These are phyloP conservation scores for Westerdykella ornata DNA, from an alignment of 2,329 filamentous ascomycete genomes.

Conservation along the genomic window DNA sequence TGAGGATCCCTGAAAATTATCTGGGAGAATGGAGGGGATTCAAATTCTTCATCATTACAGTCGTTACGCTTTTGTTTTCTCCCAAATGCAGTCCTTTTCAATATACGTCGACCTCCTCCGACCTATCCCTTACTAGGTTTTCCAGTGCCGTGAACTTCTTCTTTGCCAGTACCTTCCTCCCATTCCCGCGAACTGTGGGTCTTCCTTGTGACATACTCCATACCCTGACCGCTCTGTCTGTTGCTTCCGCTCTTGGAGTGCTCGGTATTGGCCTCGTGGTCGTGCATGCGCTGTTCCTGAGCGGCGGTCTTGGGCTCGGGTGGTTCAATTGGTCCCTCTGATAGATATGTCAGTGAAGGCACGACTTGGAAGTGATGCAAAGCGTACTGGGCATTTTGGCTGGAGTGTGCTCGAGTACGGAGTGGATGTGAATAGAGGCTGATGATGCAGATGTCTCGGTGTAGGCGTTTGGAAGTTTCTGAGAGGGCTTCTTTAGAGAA, in stretches of 20 bases:
- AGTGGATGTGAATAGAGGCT: neutral
- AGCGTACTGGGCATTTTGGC: neutral
- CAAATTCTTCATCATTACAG: too few relatives aligned
- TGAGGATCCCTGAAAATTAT: too few relatives aligned
- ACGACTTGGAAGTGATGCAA: neutral
- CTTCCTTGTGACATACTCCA: neutral
- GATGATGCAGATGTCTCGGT: neutral
- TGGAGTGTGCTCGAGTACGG: neutral
- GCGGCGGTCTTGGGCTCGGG: neutral
- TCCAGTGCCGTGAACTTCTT: neutral
- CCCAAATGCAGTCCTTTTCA: too few relatives aligned
- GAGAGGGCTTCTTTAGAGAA: neutral
- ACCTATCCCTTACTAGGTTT: too few relatives aligned
- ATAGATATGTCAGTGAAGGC: neutral
- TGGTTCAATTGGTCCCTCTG: too few relatives aligned
- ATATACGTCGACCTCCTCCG: too few relatives aligned
- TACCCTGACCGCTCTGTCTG: neutral
- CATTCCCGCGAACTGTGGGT: neutral
- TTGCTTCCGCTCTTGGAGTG: constrained; percentile 2
- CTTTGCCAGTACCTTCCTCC: neutral
- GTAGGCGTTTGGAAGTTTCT: neutral
- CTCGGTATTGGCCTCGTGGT: constrained; percentile 1
- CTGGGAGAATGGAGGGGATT: too few relatives aligned
- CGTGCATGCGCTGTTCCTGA: neutral
- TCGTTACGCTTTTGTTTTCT: too few relatives aligned